Conservation (phyloP, 306 rosid genomes). For the Gastrolobium bilobum region DNA sequence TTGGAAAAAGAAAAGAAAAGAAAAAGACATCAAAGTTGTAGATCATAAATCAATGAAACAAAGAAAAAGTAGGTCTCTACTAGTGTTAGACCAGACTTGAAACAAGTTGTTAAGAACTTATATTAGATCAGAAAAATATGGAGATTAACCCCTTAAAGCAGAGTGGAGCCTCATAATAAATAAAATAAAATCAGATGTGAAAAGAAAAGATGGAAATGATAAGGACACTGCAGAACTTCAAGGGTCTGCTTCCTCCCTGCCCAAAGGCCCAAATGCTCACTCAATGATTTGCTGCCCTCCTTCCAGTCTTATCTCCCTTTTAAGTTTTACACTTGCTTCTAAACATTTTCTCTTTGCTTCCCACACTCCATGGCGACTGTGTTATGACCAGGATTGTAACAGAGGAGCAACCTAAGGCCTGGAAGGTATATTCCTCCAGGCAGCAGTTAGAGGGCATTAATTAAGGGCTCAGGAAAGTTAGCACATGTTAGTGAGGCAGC, state of each 20-base stretch:
- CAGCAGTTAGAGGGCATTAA: no score
- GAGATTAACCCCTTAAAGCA: neutral
- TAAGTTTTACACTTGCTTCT: no score
- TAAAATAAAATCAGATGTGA: neutral
- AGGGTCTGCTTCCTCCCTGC: neutral
- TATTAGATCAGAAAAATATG: neutral
- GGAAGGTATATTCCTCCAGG: no score
- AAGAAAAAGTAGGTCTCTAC: neutral
- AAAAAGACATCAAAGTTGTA: neutral
- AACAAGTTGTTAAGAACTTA: neutral
- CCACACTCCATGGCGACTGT: no score
- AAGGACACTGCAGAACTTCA: neutral
- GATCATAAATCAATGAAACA: constrained; percentile 4
- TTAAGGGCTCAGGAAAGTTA: no score
- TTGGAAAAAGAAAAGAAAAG: constrained; percentile 9
- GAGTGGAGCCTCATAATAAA: neutral
- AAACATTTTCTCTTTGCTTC: no score
- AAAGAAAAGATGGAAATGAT: neutral
- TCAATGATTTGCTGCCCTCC: no score
- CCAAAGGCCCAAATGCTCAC: neutral
- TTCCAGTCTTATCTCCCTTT: no score
- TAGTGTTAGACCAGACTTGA: neutral
- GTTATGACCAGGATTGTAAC: no score
- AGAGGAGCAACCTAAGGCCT: no score
- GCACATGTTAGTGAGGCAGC: no score